Evolutionary conservation across 2,329 filamentous ascomycete genomes (phyloP).

Genomic region (Cladorrhinum sp.): DNA sequence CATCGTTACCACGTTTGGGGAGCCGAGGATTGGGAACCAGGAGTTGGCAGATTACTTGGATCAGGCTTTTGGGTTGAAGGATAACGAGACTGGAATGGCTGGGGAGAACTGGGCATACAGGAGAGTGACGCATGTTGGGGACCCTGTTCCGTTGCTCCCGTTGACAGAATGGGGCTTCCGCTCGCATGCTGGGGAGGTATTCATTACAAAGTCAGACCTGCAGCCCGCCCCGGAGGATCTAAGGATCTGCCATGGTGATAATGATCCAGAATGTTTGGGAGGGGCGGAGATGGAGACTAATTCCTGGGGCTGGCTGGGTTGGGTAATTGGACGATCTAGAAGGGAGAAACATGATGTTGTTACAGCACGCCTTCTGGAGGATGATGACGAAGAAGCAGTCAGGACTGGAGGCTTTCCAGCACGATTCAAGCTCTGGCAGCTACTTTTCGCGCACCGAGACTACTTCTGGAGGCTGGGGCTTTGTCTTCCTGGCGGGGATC

Average conservation of each 20-base stretch:
- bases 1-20: slow-evolving; percentile 87
- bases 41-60: slow-evolving; percentile 57
- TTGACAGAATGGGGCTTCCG: slow-evolving; percentile 83
- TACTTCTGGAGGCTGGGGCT: slow-evolving; percentile 94
- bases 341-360: slow-evolving; percentile 9
- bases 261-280: slow-evolving; percentile 69
- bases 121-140: slow-evolving; percentile 79
- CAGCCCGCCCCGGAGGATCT: slow-evolving; percentile 68
- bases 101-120: slow-evolving; percentile 53
- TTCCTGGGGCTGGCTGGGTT: slow-evolving; percentile 28
- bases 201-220: slow-evolving; percentile 69
- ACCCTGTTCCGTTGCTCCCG: slow-evolving; percentile 86
- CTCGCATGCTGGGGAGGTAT: slow-evolving; percentile 84
- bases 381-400: slow-evolving; percentile 25
- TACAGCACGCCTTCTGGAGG: background rate
- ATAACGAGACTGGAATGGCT: slow-evolving; percentile 27
- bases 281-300: slow-evolving; percentile 45
- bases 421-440: slow-evolving; percentile 77
- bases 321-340: slow-evolving; percentile 13
- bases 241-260: slow-evolving; percentile 66
- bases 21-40: slow-evolving; percentile 66
- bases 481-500: slow-evolving; percentile 79
- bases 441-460: slow-evolving; percentile 90
- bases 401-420: slow-evolving; percentile 58
- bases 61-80: slow-evolving; percentile 44